A percentile compares a stretch with the other conserved stretches of the same genome.
Conservation (phyloP, 2,329 filamentous ascomycete genomes). For the Massarina eburnea region DNA sequence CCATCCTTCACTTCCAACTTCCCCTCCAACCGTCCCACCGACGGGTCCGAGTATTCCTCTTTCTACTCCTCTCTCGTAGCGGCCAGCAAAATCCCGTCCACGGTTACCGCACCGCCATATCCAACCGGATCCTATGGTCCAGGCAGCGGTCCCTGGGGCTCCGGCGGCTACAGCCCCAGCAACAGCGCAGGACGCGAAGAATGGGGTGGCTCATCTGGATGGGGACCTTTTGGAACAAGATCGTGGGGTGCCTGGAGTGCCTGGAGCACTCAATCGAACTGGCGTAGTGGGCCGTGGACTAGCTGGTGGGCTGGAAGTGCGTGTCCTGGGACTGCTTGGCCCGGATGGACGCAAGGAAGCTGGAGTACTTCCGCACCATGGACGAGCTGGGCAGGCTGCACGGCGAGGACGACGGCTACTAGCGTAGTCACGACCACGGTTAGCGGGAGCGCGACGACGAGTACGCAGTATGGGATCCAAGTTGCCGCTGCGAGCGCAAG, state of each 20-base stretch:
- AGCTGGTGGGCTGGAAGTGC: conserved; percentile 36
- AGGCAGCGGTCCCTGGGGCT: conserved; percentile 13
- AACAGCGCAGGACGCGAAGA: conserved; percentile 4
- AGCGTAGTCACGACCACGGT: conserved; percentile 33
- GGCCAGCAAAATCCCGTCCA: conserved; percentile 26
- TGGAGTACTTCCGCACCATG: conserved; percentile 41
- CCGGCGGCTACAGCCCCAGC: conserved; percentile 12
- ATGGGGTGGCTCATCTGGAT: conserved; percentile 21
- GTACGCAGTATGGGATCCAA: conserved; percentile 33
- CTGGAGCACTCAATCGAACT: conserved; percentile 30
- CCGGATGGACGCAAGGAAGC: conserved; percentile 39
- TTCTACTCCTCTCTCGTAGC: conserved; percentile 30
- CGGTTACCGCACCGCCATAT: conserved; percentile 25
- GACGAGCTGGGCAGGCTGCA: conserved; percentile 39
- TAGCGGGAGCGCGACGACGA: conserved; percentile 21
- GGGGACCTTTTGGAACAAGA: conserved; percentile 29
- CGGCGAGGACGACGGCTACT: conserved; percentile 34
- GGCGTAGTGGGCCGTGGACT: conserved; percentile 37
- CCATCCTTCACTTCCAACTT: conserved; percentile 1
- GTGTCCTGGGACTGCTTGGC: conserved; percentile 38
- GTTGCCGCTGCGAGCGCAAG: conserved; percentile 29
- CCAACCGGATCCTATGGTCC: conserved; percentile 21
- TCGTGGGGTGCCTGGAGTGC: conserved; percentile 32
- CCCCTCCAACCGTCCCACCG: conserved; percentile 10
- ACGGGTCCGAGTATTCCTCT: conserved; percentile 25